These are phyloP conservation scores for Solanum okadae DNA, from an alignment of 257 asterid genomes.

Conservation along the genomic window DNA sequence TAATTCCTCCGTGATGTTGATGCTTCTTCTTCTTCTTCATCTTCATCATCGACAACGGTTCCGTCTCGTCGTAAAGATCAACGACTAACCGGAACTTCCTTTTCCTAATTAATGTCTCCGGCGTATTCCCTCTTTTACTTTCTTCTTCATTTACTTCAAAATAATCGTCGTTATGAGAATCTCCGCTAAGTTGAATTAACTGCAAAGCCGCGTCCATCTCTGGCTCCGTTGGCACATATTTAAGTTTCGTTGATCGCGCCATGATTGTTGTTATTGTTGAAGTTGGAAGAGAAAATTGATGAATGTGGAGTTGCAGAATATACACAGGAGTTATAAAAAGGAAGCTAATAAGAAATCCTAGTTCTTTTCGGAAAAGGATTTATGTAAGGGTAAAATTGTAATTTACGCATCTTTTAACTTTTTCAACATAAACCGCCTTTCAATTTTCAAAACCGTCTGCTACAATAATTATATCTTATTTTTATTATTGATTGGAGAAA, in stretches of 20 bases:
- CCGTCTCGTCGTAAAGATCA: background rate
- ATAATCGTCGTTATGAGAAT: background rate
- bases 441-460: background rate
- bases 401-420: background rate
- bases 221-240: background rate
- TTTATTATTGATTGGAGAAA: background rate
- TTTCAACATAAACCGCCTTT: background rate
- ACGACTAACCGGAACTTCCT: background rate
- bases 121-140: background rate
- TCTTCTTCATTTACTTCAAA: background rate
- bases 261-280: background rate
- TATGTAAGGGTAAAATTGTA: background rate
- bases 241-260: background rate
- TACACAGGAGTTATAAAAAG: background rate
- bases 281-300: background rate
- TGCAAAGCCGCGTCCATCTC: conserved; percentile 24
- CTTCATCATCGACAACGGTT: background rate
- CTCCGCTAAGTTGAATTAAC: conserved; percentile 27
- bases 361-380: background rate
- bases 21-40: background rate
- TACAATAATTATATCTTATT: too few species aligned
- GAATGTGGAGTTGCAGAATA: background rate
- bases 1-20: background rate
- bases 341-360: background rate
- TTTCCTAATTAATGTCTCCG: background rate